Percentiles rank a stretch among this genome's conserved stretches.
These are phyloP conservation scores for Hymenoscyphus linearis DNA, from an alignment of 2,329 filamentous ascomycete genomes.

Conservation along the genomic window DNA sequence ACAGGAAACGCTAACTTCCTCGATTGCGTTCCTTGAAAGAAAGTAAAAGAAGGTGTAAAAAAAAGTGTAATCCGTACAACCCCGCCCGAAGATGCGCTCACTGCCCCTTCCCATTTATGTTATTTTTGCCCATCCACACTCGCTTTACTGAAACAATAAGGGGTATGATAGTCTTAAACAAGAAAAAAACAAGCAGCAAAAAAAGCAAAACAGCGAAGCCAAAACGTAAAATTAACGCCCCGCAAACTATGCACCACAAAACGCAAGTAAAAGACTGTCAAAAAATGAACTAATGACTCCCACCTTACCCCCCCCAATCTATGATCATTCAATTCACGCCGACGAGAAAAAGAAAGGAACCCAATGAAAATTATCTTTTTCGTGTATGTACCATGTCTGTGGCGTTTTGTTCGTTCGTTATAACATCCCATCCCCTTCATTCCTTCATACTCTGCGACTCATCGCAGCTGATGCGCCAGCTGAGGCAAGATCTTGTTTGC, in stretches of 20 bases:
- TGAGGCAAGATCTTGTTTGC: conserved; percentile 53
- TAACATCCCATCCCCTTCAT: conserved; percentile 7
- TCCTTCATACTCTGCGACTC: conserved; percentile 37
- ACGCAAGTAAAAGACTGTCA: background rate
- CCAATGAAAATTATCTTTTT: conserved; percentile 1
- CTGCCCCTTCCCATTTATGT: background rate
- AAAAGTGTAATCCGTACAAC: background rate
- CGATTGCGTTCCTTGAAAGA: background rate
- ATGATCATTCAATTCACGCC: conserved; percentile 5
- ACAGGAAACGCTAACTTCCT: too few relatives aligned
- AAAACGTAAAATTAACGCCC: background rate
- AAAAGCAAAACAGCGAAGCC: background rate
- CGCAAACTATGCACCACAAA: conserved; percentile 1
- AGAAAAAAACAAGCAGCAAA: background rate
- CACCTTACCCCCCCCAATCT: conserved; percentile 5
- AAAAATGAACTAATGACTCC: conserved; percentile 3
- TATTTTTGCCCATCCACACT: background rate
- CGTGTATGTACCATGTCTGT: conserved; percentile 13
- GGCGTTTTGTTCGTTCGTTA: conserved; percentile 10
- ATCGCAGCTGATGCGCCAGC: conserved; percentile 56
- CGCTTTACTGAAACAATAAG: background rate
- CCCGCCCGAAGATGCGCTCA: background rate
- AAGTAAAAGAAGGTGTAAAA: background rate
- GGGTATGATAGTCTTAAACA: conserved; percentile 6
- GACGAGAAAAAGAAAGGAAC: background rate